Evolutionary conservation across 495 filamentous ascomycete species (phyloP), one percentile per base, ranked within the genome.

Genomic region (Penicillium arizonense): DNA sequence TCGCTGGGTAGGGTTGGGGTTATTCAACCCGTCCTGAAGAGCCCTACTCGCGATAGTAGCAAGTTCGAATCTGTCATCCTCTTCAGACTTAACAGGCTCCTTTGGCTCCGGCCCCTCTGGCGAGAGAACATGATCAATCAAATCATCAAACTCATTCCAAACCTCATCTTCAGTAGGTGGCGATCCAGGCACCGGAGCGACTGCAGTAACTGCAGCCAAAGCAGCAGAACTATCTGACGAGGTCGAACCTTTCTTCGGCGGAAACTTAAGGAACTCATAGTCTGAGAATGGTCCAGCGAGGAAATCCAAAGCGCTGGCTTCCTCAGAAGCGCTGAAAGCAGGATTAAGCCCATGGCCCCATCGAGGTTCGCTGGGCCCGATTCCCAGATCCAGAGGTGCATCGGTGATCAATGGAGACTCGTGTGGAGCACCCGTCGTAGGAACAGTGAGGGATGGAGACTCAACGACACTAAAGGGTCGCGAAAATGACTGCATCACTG

Each of bases 121-220:
- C 0, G 82, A 83, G 13, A 83, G 74, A 11, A 87, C 82, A 40
- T 90, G 83, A 55, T 88, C 88, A 47, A 97, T 80, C 13, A 96
- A 75, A 62, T 97, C 94, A 64, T 97, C 86, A 56, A 94, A 97
- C 67, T 98, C 91, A 35, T 87, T 83, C 94, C 94, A 98, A 14
- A 96, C 79, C 61, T 97, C 94, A 59, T 97, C 94, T 57, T 91
- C 87, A 13, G 75, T 84, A 5, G 84, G 77, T 7, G 77, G 82
- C 7, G 81, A 78, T 26, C 70, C 76, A 10, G 80, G 73, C 13
- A 70, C 64, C 5, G 87, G 87, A 35, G 87, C 64, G 4, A 88
- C 68, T 21, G 87, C 86, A 10, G 81, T 87, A 6, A 82, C 79
- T 6, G 77, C 77, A 47, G 75, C 67, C 59, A 74, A 70, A n/a